A percentile compares a stretch with the other conserved stretches of the same genome.
Evolutionary conservation across 345 rosid species (phyloP).

Genomic region (Lagerstroemia speciosa): DNA sequence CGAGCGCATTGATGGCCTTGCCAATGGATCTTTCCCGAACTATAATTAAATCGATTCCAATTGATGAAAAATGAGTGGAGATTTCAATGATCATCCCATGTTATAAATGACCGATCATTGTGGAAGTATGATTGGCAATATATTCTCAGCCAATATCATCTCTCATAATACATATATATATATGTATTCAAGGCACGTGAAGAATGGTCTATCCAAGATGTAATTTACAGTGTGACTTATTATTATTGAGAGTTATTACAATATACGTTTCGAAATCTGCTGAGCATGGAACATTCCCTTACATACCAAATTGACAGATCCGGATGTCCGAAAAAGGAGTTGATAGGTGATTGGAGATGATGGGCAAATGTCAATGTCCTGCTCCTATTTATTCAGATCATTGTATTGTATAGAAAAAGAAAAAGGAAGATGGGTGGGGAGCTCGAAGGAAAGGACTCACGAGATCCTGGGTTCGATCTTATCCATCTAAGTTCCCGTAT

Average conservation of each 20-base stretch:
- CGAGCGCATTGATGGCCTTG: slow-evolving; percentile 70
- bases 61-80: not conserved
- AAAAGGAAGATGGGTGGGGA: no score
- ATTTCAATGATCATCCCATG: not conserved
- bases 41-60: slow-evolving; percentile 11
- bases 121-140: not conserved
- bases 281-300: not conserved
- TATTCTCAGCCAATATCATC: not conserved
- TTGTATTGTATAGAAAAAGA: no score
- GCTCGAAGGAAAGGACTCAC: no score
- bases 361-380: not conserved
- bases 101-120: not conserved
- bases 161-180: not conserved
- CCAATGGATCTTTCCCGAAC: slow-evolving; percentile 90
- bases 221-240: not conserved
- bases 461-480: no score
- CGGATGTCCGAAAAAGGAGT: not conserved
- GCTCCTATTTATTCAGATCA: no score
- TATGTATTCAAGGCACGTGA: not conserved
- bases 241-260: not conserved
- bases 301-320: not conserved
- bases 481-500: no score
- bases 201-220: not conserved
- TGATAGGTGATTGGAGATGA: not conserved
- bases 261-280: not conserved